Evolutionary conservation across 345 rosid species (phyloP).

Genomic region (Microthlaspi erraticum): DNA sequence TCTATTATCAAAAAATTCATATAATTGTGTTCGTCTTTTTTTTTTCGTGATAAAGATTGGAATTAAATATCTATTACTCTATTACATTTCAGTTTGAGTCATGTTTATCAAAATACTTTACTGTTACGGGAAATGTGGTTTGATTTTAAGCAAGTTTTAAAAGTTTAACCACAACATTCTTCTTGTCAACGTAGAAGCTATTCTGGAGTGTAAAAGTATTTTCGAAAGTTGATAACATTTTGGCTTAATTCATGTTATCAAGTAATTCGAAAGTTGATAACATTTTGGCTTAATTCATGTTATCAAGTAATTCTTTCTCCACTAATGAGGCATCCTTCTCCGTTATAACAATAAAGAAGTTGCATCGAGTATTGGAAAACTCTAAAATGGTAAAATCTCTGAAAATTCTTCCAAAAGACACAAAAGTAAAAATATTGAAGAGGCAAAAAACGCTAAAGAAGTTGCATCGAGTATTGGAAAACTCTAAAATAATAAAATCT

Average conservation of each 20-base stretch:
- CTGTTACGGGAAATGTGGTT: neutral
- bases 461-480: neutral
- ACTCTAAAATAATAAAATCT: neutral
- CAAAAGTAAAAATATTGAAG: neutral
- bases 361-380: neutral
- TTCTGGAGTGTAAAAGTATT: no score
- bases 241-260: no score
- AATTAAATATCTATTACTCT: neutral
- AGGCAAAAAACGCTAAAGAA: neutral
- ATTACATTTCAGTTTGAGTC: neutral
- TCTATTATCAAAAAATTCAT: slow-evolving; percentile 13
- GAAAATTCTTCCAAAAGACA: neutral
- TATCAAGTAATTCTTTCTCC: neutral
- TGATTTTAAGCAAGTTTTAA: neutral
- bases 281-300: no score
- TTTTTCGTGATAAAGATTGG: neutral
- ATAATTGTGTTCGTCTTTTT: slow-evolving; percentile 5
- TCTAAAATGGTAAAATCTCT: neutral
- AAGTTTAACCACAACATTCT: no score
- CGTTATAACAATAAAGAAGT: neutral
- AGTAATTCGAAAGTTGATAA: no score
- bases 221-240: no score
- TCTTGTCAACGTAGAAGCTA: no score
- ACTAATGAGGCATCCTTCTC: neutral
- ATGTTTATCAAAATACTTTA: neutral